These are phyloP conservation scores for Aspergillus floridensis DNA, from an alignment of 2,329 filamentous ascomycete species.

Conservation along the genomic window DNA sequence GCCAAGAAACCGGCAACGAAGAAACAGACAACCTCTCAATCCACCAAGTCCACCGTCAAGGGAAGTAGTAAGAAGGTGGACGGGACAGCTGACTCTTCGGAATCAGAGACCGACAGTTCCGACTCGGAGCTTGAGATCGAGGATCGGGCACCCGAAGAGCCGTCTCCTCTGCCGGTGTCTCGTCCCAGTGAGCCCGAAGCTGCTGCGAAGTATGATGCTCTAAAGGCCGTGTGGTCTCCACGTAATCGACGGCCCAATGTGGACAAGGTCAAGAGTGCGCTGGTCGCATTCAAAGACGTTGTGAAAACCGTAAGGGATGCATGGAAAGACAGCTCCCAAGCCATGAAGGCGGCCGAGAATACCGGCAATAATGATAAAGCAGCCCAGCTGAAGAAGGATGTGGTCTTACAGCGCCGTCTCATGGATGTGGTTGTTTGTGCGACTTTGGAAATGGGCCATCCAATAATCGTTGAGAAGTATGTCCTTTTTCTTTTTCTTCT, in stretches of 20 bases:
- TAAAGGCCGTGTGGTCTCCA: slow-evolving; percentile 61
- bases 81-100: slow-evolving; percentile 42
- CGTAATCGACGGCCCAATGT: slow-evolving; percentile 50
- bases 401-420: slow-evolving; percentile 56
- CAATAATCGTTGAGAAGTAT: slow-evolving; percentile 51
- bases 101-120: slow-evolving; percentile 51
- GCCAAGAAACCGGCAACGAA: slow-evolving; percentile 23
- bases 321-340: slow-evolving; percentile 59
- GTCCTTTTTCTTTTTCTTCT: slow-evolving; percentile 25
- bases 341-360: slow-evolving; percentile 58
- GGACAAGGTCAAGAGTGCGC: slow-evolving; percentile 54
- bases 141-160: slow-evolving; percentile 51
- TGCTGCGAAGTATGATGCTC: slow-evolving; percentile 57
- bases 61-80: slow-evolving; percentile 22
- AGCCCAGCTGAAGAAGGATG: slow-evolving; percentile 54
- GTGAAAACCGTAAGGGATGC: slow-evolving; percentile 59
- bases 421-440: slow-evolving; percentile 52
- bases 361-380: slow-evolving; percentile 55
- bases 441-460: slow-evolving; percentile 46
- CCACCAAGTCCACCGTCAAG: slow-evolving; percentile 26
- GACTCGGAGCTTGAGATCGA: slow-evolving; percentile 53
- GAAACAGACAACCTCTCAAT: slow-evolving; percentile 18
- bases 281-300: slow-evolving; percentile 59
- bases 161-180: slow-evolving; percentile 53
- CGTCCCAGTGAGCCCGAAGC: slow-evolving; percentile 54